These are phyloP conservation scores for Erucastrum elatum DNA, from an alignment of 345 rosid genomes.

Conservation along the genomic window DNA sequence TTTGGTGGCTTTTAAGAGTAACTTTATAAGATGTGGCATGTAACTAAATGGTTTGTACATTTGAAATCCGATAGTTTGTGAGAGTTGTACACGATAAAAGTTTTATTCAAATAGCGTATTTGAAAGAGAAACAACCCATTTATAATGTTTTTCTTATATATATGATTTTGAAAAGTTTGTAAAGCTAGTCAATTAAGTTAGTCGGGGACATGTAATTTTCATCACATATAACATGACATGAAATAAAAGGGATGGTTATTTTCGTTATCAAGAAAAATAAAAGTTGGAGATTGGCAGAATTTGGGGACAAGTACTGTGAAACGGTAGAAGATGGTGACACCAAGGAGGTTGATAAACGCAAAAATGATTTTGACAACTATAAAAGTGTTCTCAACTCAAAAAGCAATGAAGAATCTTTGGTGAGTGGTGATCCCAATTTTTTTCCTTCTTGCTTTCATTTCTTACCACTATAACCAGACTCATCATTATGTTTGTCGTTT, in stretches of 20 bases:
- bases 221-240: background rate
- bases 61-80: background rate
- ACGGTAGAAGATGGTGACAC: constrained; percentile 26
- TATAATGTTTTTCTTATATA: background rate
- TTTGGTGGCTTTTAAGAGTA: background rate
- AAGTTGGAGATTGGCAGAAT: constrained; percentile 44
- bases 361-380: constrained; percentile 46
- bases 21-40: background rate
- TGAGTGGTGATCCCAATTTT: constrained; percentile 36
- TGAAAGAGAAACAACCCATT: background rate
- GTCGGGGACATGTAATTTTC: background rate
- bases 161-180: background rate
- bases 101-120: background rate
- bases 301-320: constrained; percentile 56
- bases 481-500: constrained; percentile 11
- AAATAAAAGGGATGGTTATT: background rate
- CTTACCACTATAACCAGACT: background rate
- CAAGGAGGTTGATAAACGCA: constrained; percentile 38
- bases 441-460: background rate
- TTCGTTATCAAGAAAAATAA: constrained; percentile 10
- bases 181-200: background rate
- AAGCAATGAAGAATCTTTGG: constrained; percentile 70
- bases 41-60: background rate
- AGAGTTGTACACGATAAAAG: background rate
- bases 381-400: constrained; percentile 62